phyloP scores from a whole-genome alignment of 257 asterid species.

The Haberlea rhodopensis region DNA sequence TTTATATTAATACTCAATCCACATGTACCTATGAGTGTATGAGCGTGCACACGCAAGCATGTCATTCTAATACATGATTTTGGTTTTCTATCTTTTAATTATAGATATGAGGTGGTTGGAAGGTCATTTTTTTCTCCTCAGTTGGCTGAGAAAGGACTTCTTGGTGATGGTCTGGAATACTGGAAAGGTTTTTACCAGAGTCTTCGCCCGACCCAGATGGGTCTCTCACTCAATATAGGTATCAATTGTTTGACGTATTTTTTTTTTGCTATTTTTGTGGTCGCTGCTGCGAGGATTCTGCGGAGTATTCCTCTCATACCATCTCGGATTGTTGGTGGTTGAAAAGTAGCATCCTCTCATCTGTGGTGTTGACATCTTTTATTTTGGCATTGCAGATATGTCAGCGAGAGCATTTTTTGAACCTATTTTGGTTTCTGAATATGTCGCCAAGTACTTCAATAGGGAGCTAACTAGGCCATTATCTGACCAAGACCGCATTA shows the following conservation, averaged over 20 bases:
- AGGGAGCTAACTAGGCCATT: conserved; percentile 36
- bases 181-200: conserved; percentile 88
- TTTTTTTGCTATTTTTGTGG: neutral
- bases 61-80: neutral
- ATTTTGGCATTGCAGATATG: conserved; percentile 51
- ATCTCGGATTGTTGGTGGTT: neutral
- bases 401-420: conserved; percentile 78
- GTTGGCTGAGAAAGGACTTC: conserved; percentile 41
- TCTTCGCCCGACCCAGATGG: conserved; percentile 90
- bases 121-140: conserved; percentile 55
- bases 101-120: conserved; percentile 65
- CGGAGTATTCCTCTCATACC: neutral
- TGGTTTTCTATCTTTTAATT: conserved; percentile 6
- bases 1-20: neutral
- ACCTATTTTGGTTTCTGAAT: conserved; percentile 44
- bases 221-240: conserved; percentile 78
- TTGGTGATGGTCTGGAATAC: conserved; percentile 59
- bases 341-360: neutral
- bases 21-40: neutral
- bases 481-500: conserved; percentile 60
- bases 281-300: neutral
- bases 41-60: neutral
- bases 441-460: conserved; percentile 32
- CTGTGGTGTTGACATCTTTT: neutral
- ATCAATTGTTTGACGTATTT: neutral